Percentiles rank a stretch among this genome's conserved stretches.
Conservation (phyloP, 2,329 filamentous ascomycete species). For the Lomentospora prolificans region DNA sequence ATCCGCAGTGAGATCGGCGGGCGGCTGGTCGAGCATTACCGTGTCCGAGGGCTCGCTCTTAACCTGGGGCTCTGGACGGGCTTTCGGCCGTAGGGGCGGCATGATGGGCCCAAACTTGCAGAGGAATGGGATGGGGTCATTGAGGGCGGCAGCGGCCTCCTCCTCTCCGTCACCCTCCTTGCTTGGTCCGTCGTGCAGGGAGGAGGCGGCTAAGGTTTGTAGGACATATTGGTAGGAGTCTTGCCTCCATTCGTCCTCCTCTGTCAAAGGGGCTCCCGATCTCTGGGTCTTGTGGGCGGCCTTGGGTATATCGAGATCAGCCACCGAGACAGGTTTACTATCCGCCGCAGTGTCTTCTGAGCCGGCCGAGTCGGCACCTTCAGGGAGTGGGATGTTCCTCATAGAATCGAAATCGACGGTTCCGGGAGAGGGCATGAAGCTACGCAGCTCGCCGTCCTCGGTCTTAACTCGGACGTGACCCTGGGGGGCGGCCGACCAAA, state of each 20-base stretch:
- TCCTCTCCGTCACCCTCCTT: conserved; percentile 12
- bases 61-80: conserved; percentile 21
- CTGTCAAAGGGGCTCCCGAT: not conserved
- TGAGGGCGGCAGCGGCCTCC: conserved; percentile 9
- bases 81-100: conserved; percentile 35
- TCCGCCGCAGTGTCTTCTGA: not conserved
- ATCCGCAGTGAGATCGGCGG: conserved; percentile 33
- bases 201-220: conserved; percentile 4
- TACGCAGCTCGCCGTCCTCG: conserved; percentile 28
- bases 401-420: conserved; percentile 30
- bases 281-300: conserved; percentile 24
- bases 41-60: conserved; percentile 33
- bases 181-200: conserved; percentile 11
- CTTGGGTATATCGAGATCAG: conserved; percentile 19
- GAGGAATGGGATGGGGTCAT: conserved; percentile 20
- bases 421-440: conserved; percentile 20
- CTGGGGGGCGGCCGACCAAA: conserved; percentile 33
- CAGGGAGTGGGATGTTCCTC: conserved; percentile 14
- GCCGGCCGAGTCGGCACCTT: not conserved
- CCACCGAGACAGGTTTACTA: conserved; percentile 1
- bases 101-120: conserved; percentile 57
- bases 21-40: conserved; percentile 21
- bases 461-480: conserved; percentile 30
- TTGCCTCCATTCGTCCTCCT: conserved; percentile 4
- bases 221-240: conserved; percentile 6